Evolutionary conservation across 345 rosid species (phyloP), one percentile per base, ranked within the genome.

Genomic region (Murraya paniculata): DNA sequence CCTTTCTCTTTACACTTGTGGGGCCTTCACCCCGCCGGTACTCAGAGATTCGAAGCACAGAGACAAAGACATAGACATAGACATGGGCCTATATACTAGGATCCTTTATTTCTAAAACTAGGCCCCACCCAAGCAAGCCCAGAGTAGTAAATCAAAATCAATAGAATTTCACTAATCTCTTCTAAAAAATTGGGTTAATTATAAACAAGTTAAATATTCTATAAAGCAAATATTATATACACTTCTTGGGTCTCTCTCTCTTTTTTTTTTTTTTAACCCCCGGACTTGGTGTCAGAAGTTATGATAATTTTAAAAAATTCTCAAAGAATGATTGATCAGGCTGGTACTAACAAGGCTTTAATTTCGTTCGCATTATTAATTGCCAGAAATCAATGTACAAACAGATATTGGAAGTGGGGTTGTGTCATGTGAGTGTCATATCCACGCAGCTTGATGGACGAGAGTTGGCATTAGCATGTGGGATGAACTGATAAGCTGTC

Each of bases 61-160:
- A 64, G 76, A 72, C 41, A 9, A 35, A 64, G 76, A 71, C 76
- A 72, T 62, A 80, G 82, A 74, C 84, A 72, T 62, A 80, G 82
- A 74, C 84, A 75, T 82, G 81, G 82, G 66, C 79, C 81, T 57
- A 28, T 50, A 68, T 76, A 85, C 84, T 80, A 76, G 61, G 87
- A 82, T 78, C 82, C 85, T 71, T 74, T 77, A 31, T 77, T 71
- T 74, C 62, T 36, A 39, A 71, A 55, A 13, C 25, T 71, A 16
- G 65, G 80, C 28, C 77, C 58, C 61, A 60, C 22, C 6, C 25
- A 35, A 7, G 9, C n/a, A n/a, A 35, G 53, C 45, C 50, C 50
- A 45, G 3, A 11, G 50, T 45, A 45, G 13, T 11, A 45, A 13
- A 45, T 45, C 5, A 13, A 45, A 11, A 45, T 45, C 50, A 3